Conservation (phyloP, 73 alveolate species). For the Stentor coeruleus region DNA sequence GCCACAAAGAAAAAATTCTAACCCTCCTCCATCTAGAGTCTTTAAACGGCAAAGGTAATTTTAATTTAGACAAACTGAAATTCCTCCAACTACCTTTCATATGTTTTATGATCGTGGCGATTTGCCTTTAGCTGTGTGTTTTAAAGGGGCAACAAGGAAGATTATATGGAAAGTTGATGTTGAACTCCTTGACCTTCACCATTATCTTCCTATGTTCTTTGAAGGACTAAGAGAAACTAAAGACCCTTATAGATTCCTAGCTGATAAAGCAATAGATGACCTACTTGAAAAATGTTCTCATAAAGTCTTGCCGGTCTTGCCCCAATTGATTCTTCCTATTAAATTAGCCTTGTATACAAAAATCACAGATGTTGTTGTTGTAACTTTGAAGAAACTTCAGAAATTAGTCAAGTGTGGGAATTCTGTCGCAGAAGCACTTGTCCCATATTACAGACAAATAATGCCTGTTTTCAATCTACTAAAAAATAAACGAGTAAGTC, state of each 20-base stretch:
- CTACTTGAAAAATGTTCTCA: constrained; percentile 81
- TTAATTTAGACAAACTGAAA: not conserved
- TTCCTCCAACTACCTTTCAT: constrained; percentile 34
- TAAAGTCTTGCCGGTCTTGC: constrained; percentile 93
- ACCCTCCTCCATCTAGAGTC: constrained; percentile 19
- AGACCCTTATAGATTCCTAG: constrained; percentile 96
- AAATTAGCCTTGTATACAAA: constrained; percentile 91
- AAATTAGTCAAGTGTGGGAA: constrained; percentile 71
- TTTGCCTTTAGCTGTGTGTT: constrained; percentile 50
- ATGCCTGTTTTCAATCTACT: constrained; percentile 96
- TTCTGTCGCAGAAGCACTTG: constrained; percentile 99
- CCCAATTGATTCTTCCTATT: constrained; percentile 95
- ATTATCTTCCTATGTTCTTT: constrained; percentile 92
- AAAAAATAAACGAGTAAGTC: constrained; percentile 78
- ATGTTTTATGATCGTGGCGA: constrained; percentile 63
- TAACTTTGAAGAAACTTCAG: constrained; percentile 77
- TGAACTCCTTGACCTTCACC: constrained; percentile 75
- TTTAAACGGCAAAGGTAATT: constrained; percentile 1
- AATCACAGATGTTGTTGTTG: constrained; percentile 76
- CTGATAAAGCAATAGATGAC: constrained; percentile 92
- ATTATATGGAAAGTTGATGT: constrained; percentile 61
- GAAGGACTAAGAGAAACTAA: constrained; percentile 96
- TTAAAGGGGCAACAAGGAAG: constrained; percentile 50
- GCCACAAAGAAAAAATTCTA: not conserved
- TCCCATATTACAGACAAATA: constrained; percentile 99